phyloP scores from a whole-genome alignment of 192 early-diverging fungal genomes.

The Paraglomus brasilianum region DNA sequence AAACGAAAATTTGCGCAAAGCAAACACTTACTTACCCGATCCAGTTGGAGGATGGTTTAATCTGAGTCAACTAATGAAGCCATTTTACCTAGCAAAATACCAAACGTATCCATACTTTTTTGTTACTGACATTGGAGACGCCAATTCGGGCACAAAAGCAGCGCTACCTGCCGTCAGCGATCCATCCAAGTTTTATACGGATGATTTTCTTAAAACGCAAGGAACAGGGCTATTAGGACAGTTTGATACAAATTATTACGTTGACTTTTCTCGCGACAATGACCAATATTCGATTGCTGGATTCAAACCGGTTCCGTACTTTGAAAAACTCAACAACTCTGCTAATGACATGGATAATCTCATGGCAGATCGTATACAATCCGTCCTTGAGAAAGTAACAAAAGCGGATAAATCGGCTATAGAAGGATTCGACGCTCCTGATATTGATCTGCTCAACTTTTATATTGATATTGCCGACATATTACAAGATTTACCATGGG shows the following conservation, averaged over 20 bases:
- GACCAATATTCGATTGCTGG: conserved; percentile 24
- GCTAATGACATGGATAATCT: conserved; percentile 44
- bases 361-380: conserved; percentile 39
- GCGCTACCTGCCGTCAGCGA: conserved; percentile 22
- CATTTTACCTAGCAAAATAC: conserved; percentile 35
- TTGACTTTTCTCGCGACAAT: conserved; percentile 31
- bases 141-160: conserved; percentile 42
- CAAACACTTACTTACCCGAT: conserved; percentile 39
- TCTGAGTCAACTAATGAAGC: conserved; percentile 23
- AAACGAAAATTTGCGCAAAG: conserved; percentile 35
- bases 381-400: conserved; percentile 40
- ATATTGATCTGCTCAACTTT: conserved; percentile 33
- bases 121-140: conserved; percentile 35
- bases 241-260: conserved; percentile 43
- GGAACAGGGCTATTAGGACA: conserved; percentile 37
- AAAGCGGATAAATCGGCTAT: conserved; percentile 48
- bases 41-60: conserved; percentile 52
- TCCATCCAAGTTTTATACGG: conserved; percentile 15
- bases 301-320: conserved; percentile 50
- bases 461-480: conserved; percentile 41
- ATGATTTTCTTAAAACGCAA: not conserved
- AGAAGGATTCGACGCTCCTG: conserved; percentile 29
- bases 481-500: conserved; percentile 54
- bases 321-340: conserved; percentile 28
- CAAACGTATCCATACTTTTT: conserved; percentile 44